Evolutionary conservation across 257 asterid genomes (phyloP), one percentile per base, ranked within the genome.

Genomic region (Fraxinus pennsylvanica): DNA sequence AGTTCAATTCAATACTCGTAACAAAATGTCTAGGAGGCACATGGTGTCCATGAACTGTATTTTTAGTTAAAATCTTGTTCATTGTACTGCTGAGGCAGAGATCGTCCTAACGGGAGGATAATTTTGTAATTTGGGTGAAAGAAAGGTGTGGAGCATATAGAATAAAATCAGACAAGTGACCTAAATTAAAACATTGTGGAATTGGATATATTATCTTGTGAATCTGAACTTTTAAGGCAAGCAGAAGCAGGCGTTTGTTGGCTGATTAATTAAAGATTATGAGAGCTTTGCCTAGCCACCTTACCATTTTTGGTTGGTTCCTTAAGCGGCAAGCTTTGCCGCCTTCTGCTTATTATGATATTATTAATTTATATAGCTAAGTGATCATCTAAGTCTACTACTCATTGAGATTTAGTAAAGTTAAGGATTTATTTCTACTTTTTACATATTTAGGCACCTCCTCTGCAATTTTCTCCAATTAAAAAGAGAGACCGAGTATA

Each of bases 161-260:
- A 45, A 6, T 29, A 32, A 14, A 15, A 15, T 71, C 32, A 22
- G 78, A 79, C 76, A 14, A 15, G 59, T 65, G 67, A 80, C 43
- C 78, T 74, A 74, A 77, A 75, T 39, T 45, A 68, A 43, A 43
- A 74, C 43, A 5, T 6, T 57, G 66, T 17, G 69, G 4, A 27
- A 63, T 63, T 22, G 33, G 27, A 63, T 69, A 84, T 67, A 43
- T 81, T 81, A 79, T 84, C 87, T 71, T 59, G 82, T 67, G 69
- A 79, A 79, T 57, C 82, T 75, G 85, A 84, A 50, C 88, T 81
- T 84, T 73, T 81, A 84, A 84, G 87, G 81, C 85, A 78, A 78
- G 85, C 57, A 63, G 79, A 30, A 35, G n/a, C 52, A 69, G 76
- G 41, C 77, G 50, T 81, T 81, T 81, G 79, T 74, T 71, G 80